A percentile compares a stretch with the other conserved stretches of the same genome.
phyloP scores from a whole-genome alignment of 805 yeast genomes.

The Deakozyma indianensis region DNA sequence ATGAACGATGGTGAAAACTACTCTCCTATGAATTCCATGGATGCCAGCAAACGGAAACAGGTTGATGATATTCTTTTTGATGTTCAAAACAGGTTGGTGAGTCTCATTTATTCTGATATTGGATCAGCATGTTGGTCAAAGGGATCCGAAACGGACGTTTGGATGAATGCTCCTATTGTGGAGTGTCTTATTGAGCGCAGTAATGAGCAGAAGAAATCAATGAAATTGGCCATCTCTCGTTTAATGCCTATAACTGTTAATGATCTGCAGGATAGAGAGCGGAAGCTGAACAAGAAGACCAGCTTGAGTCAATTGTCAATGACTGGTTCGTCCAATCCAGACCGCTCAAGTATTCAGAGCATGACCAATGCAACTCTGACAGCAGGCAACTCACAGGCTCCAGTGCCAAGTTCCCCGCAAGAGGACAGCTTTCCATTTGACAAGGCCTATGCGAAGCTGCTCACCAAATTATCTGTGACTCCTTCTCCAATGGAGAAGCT shows the following conservation, averaged over 20 bases:
- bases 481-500: slow-evolving; percentile 16
- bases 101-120: slow-evolving; percentile 19
- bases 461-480: slow-evolving; percentile 11
- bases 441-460: slow-evolving; percentile 12
- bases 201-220: background rate
- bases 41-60: slow-evolving; percentile 3
- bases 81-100: slow-evolving; percentile 12
- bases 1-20: slow-evolving; percentile 6
- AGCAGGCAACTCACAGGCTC: background rate
- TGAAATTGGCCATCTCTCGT: background rate
- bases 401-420: no score
- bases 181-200: slow-evolving; percentile 1
- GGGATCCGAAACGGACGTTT: slow-evolving; percentile 23
- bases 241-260: background rate
- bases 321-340: background rate
- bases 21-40: background rate
- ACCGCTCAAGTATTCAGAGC: background rate
- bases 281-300: background rate
- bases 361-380: background rate
- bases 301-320: background rate
- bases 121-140: slow-evolving; percentile 14
- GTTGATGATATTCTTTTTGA: slow-evolving; percentile 10
- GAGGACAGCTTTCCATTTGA: slow-evolving; percentile 8
- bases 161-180: slow-evolving; percentile 9
- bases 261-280: background rate